Evolutionary conservation across 257 asterid genomes (phyloP).

Genomic region (Plantago elongata): DNA sequence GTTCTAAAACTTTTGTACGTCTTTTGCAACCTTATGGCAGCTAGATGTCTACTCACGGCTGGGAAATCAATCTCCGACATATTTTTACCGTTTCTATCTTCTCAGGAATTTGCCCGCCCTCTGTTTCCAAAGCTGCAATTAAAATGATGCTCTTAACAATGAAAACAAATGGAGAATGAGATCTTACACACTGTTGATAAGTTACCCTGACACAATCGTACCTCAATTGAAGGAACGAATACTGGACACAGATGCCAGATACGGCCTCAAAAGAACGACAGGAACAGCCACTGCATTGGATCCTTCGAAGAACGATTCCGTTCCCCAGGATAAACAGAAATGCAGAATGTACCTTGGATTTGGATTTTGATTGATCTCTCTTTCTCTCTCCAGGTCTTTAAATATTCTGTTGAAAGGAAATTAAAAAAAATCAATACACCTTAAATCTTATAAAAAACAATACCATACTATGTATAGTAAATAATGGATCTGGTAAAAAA

Average conservation of each 20-base stretch:
- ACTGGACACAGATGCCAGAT: not conserved
- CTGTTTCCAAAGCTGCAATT: constrained; percentile 18
- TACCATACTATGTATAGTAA: too few species aligned
- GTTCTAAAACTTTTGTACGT: constrained; percentile 82
- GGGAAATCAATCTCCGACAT: constrained; percentile 13
- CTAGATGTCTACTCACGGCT: constrained; percentile 38
- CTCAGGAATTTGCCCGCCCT: constrained; percentile 13
- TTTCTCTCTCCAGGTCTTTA: not conserved
- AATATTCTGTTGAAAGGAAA: not conserved
- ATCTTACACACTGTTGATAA: constrained; percentile 41
- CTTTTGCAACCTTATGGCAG: constrained; percentile 74
- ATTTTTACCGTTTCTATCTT: not conserved
- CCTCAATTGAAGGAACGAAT: constrained; percentile 1
- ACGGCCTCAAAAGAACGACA: too few species aligned
- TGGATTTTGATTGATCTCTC: not conserved
- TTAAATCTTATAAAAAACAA: too few species aligned
- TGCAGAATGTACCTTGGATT: not conserved
- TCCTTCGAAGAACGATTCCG: not conserved
- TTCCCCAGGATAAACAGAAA: constrained; percentile 2
- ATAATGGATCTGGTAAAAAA: too few species aligned
- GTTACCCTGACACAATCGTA: not conserved
- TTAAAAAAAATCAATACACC: not conserved
- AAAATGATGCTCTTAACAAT: constrained; percentile 17
- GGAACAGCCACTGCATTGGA: too few species aligned
- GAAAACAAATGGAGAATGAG: constrained; percentile 26